These are phyloP conservation scores for Phaeodactylum tricornutum DNA, from an alignment of 108 stramenopile genomes.

Conservation along the genomic window DNA sequence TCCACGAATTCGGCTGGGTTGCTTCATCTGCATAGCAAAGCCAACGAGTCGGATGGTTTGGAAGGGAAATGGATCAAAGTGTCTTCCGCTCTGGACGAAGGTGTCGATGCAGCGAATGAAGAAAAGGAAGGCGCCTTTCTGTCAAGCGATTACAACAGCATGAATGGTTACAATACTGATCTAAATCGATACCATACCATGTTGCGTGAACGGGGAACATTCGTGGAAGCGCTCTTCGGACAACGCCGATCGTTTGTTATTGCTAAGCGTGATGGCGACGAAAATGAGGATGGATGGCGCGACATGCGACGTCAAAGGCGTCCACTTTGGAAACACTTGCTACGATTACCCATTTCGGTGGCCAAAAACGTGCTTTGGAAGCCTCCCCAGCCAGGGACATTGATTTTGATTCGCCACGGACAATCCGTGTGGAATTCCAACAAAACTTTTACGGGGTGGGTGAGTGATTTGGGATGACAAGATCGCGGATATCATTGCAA, in stretches of 20 bases:
- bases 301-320: conserved; percentile 17
- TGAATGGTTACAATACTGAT: not conserved
- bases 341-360: conserved; percentile 5
- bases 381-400: conserved; percentile 51
- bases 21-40: too few relatives aligned
- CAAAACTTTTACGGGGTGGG: conserved; percentile 81
- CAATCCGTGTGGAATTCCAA: conserved; percentile 67
- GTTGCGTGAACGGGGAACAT: not conserved
- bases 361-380: conserved; percentile 1
- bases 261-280: too few relatives aligned
- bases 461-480: too few relatives aligned
- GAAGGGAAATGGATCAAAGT: too few relatives aligned
- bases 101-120: too few relatives aligned
- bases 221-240: not conserved
- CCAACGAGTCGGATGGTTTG: too few relatives aligned
- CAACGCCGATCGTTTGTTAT: too few relatives aligned
- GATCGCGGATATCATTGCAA: conserved; percentile 35
- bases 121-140: too few relatives aligned
- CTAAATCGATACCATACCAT: not conserved
- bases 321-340: conserved; percentile 5
- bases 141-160: too few relatives aligned
- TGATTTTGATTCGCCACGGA: conserved; percentile 82
- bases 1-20: too few relatives aligned
- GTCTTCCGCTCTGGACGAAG: too few relatives aligned
- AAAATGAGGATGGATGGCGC: conserved; percentile 44